Conservation (phyloP, 352 stramenopile species). For the Phytophthora colocasiae region DNA sequence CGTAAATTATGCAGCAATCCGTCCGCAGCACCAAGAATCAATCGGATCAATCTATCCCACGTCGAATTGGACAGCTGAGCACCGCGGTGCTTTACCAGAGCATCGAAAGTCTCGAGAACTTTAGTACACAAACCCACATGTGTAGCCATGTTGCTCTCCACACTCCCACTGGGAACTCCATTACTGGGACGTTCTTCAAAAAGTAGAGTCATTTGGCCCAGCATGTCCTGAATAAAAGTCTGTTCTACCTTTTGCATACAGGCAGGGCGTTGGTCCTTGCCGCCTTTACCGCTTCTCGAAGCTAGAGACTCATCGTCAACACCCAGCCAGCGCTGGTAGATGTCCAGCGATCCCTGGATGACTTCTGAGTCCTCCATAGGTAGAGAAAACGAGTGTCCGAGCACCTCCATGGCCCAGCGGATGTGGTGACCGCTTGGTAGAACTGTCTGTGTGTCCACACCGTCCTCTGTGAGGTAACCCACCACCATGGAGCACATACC, state of each 20-base stretch:
- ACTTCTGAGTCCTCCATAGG: slow-evolving; percentile 87
- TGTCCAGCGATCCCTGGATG: slow-evolving; percentile 73
- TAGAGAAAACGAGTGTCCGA: slow-evolving; percentile 87
- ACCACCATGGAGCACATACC: slow-evolving; percentile 88
- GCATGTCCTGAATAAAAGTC: slow-evolving; percentile 86
- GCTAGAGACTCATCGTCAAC: slow-evolving; percentile 44
- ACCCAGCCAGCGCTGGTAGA: slow-evolving; percentile 88
- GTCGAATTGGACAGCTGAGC: slow-evolving; percentile 69
- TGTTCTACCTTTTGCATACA: slow-evolving; percentile 89
- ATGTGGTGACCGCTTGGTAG: slow-evolving; percentile 82
- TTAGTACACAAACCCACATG: slow-evolving; percentile 78
- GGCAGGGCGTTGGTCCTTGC: slow-evolving; percentile 59
- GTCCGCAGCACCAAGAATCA: slow-evolving; percentile 80
- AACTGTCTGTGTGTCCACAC: slow-evolving; percentile 54
- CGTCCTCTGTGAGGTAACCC: slow-evolving; percentile 64
- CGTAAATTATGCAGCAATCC: slow-evolving; percentile 79
- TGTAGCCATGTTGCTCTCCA: slow-evolving; percentile 55
- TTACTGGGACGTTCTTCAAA: slow-evolving; percentile 77
- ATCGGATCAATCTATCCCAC: slow-evolving; percentile 84
- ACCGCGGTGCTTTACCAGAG: slow-evolving; percentile 72
- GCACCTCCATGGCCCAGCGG: slow-evolving; percentile 87
- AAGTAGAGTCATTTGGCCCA: slow-evolving; percentile 89
- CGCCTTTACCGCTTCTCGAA: slow-evolving; percentile 25
- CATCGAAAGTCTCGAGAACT: slow-evolving; percentile 84
- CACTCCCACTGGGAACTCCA: slow-evolving; percentile 20